A percentile compares a stretch with the other conserved stretches of the same genome.
These are phyloP conservation scores for Cordyceps cicadae DNA, from an alignment of 2,329 filamentous ascomycete genomes.

Conservation along the genomic window DNA sequence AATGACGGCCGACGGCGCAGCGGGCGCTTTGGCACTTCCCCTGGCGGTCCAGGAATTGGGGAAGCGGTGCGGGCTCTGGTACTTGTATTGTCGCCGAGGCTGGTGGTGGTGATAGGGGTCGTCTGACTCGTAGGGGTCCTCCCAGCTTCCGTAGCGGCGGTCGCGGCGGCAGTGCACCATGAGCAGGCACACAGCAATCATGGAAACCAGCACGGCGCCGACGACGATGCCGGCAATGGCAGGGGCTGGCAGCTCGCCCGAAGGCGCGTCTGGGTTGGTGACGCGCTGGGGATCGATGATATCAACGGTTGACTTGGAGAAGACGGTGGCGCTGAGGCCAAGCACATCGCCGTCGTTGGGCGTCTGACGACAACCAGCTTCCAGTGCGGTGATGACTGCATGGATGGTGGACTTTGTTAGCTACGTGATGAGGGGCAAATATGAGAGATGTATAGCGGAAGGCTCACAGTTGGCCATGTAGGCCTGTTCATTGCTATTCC, in stretches of 20 bases:
- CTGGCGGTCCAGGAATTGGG: background rate
- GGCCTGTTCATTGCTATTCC: conserved; percentile 29
- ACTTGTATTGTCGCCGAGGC: too few species aligned
- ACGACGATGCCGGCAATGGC: conserved; percentile 47
- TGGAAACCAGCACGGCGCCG: conserved; percentile 31
- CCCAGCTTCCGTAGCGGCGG: background rate
- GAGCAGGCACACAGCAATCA: background rate
- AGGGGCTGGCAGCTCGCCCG: conserved; percentile 31
- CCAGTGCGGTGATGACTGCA: conserved; percentile 30
- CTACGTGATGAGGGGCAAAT: too few species aligned
- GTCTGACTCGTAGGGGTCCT: background rate
- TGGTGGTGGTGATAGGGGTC: background rate
- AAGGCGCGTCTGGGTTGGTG: conserved; percentile 14
- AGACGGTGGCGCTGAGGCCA: conserved; percentile 35
- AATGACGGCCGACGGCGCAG: background rate
- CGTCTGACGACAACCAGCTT: conserved; percentile 39
- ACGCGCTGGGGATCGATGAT: conserved; percentile 26
- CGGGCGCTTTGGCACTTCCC: background rate
- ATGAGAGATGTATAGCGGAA: background rate
- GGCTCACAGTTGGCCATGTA: conserved; percentile 44
- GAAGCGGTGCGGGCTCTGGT: background rate
- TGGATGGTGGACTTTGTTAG: background rate
- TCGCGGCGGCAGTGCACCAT: background rate
- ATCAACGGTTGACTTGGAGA: conserved; percentile 28
- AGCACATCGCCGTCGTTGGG: conserved; percentile 30